Percentiles rank a stretch among this genome's conserved stretches.
Conservation (phyloP, 2,329 filamentous ascomycete species). For the Lasiodiplodia citricola region DNA sequence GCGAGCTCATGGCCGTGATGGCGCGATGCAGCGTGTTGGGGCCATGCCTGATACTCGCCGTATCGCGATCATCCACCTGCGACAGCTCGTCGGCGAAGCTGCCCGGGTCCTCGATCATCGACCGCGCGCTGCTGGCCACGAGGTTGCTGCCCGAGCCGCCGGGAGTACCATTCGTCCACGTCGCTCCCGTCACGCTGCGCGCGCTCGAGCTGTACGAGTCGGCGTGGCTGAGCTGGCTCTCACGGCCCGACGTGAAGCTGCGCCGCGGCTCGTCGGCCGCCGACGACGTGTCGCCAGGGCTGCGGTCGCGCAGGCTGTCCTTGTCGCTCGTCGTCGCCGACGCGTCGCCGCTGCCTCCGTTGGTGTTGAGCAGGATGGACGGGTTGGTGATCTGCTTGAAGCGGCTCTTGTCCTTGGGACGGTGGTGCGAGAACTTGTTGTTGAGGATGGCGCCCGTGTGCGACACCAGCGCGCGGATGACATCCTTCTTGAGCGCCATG, state of each 20-base stretch:
- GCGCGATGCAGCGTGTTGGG: slow-evolving; percentile 41
- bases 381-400: slow-evolving; percentile 84
- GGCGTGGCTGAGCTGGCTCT: slow-evolving; percentile 18
- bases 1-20: slow-evolving; percentile 36
- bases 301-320: slow-evolving; percentile 39
- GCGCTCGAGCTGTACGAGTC: slow-evolving; percentile 17
- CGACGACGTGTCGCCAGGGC: slow-evolving; percentile 29
- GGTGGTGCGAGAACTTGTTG: slow-evolving; percentile 93
- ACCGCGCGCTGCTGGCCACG: too few species aligned
- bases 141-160: slow-evolving; percentile 20
- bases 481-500: slow-evolving; percentile 89
- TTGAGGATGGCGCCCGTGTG: slow-evolving; percentile 96
- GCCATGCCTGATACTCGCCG: slow-evolving; percentile 37
- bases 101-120: background rate
- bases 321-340: slow-evolving; percentile 13
- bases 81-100: slow-evolving; percentile 41
- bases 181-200: slow-evolving; percentile 16
- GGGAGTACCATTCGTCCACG: background rate
- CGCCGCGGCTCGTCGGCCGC: slow-evolving; percentile 19
- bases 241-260: slow-evolving; percentile 26
- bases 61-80: slow-evolving; percentile 19
- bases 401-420: slow-evolving; percentile 80
- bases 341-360: background rate
- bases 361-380: slow-evolving; percentile 64
- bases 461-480: slow-evolving; percentile 90